Base-by-base conservation (phyloP, 371 early-diverging fungal genomes). In the Conidiobolus incongruus region DNA sequence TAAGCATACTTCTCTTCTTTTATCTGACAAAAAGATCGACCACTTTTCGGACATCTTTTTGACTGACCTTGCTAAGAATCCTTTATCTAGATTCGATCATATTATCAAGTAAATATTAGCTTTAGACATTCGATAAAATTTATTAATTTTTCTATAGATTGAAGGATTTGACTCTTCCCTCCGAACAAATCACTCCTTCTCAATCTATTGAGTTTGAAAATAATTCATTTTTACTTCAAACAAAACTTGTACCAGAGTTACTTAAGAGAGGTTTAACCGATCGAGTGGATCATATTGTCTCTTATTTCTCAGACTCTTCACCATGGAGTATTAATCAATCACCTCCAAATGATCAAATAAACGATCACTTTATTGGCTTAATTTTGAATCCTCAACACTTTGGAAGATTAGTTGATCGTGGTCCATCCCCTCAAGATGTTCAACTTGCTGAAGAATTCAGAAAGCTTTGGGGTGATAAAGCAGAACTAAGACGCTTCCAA, bases 401-500 rank as follows among this genome's bases (percentile, higher is more conserved):
- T 4, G 52, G 66, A 36, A 65, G 79, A 21, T 46, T 72, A 19
- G 79, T 91, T 1, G 86, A 86, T 46, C 60, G 70, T 46, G 91
- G 91, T 0, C 91, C 91, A 13, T 55, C 67, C 17, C 65, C 81
- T 2, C 67, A 72, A 32, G 60, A 75, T 20, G 58, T 55, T 19
- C 68, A 60, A 20, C 72, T 65, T 1, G 65, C 70, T n/a, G 60
- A 59, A n/a, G 68, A 56, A 11, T 91, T 88, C 64, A 63, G 74
- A 13, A 47, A 61, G 19, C 63, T 91, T 26, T 91, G 91, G 91
- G 91, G 91, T 10, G 55, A 60, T 34, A 75, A 75, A 47, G 67
- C 84, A 1, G 85, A 86, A 46, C 51, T 83, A 15, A 70, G 91
- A 44, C 75, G 88, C 12, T 91, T 88, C 66, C 72, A 81, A 48